Evolutionary conservation across 176 grass and related monocot genomes (phyloP).

Genomic region (Avena insularis): DNA sequence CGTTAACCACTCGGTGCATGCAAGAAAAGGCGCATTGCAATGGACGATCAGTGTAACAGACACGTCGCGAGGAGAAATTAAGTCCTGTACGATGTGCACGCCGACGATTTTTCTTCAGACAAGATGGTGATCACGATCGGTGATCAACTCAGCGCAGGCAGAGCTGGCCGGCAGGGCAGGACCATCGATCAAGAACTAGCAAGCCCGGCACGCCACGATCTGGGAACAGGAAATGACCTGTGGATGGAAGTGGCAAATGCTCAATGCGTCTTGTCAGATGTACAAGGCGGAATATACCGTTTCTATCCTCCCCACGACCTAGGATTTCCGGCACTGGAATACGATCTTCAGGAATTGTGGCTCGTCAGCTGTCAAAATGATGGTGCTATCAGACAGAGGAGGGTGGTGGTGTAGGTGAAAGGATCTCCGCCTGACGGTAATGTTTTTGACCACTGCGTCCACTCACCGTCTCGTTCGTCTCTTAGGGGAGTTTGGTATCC

Average conservation of each 20-base stretch:
- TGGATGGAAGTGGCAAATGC: not conserved
- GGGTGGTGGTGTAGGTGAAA: no score
- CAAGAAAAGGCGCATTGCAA: not conserved
- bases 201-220: not conserved
- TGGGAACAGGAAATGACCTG: not conserved
- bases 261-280: not conserved
- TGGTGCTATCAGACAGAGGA: no score
- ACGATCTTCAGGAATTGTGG: no score
- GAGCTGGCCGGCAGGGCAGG: not conserved
- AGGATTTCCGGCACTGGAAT: not conserved
- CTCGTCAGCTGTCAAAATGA: no score
- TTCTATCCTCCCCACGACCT: not conserved
- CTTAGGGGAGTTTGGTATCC: no score
- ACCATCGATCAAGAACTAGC: not conserved
- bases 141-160: not conserved
- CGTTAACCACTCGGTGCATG: no score
- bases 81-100: not conserved
- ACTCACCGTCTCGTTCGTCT: no score
- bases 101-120: not conserved
- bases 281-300: constrained; percentile 1
- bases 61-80: not conserved
- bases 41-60: not conserved
- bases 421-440: no score
- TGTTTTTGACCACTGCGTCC: no score
- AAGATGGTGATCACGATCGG: not conserved